A percentile compares a stretch with the other conserved stretches of the same genome.
phyloP scores from a whole-genome alignment of 2,329 filamentous ascomycete genomes.

The Claviceps maximensis region DNA sequence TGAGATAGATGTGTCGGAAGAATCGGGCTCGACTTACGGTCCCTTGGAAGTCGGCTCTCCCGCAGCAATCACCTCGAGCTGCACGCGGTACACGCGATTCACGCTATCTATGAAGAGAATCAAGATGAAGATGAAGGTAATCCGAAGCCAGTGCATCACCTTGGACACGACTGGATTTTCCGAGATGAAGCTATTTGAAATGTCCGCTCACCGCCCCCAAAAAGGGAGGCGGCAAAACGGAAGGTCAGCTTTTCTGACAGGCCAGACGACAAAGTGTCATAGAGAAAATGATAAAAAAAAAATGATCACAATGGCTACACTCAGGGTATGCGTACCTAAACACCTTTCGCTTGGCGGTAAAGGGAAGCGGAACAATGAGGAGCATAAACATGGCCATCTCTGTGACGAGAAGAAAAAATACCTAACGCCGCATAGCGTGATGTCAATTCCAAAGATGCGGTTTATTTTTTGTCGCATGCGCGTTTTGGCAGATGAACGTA shows the following conservation, averaged over 20 bases:
- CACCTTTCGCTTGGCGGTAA: slow-evolving; percentile 70
- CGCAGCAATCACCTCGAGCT: slow-evolving; percentile 69
- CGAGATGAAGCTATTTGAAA: slow-evolving; percentile 73
- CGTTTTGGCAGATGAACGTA: no score
- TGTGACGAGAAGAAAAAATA: slow-evolving; percentile 68
- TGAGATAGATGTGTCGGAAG: no score
- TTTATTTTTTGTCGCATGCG: not conserved
- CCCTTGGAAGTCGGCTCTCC: slow-evolving; percentile 39
- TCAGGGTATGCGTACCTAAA: slow-evolving; percentile 44
- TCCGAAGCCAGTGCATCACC: slow-evolving; percentile 95
- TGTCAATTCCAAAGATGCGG: not conserved
- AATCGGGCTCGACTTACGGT: slow-evolving; percentile 27
- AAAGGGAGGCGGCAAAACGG: not conserved
- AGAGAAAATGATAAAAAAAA: not conserved
- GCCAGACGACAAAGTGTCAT: not conserved
- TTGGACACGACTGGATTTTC: slow-evolving; percentile 77
- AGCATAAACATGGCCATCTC: slow-evolving; percentile 76
- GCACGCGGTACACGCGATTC: slow-evolving; percentile 88
- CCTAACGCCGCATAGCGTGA: slow-evolving; percentile 31
- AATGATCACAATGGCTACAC: not conserved
- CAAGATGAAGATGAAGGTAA: slow-evolving; percentile 97
- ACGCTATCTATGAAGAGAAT: slow-evolving; percentile 97
- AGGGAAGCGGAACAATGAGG: slow-evolving; percentile 77
- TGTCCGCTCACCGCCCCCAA: not conserved
- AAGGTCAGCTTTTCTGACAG: not conserved